These are phyloP conservation scores for Pythium dissimile DNA, from an alignment of 352 stramenopile species.

Conservation along the genomic window DNA sequence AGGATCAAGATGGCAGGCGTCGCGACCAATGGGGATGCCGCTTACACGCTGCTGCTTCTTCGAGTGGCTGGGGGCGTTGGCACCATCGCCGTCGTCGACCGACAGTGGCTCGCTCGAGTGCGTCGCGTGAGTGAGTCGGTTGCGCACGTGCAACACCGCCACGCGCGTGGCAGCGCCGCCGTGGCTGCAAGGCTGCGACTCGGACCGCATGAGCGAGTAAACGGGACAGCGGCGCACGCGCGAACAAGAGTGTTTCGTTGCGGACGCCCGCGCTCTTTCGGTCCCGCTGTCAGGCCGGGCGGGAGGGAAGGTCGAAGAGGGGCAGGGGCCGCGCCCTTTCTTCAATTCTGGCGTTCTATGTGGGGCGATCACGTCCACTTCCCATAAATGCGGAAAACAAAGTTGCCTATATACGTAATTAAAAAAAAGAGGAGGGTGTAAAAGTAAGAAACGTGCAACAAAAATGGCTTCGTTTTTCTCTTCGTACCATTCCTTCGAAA, in stretches of 20 bases:
- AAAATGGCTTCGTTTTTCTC: conserved; percentile 10
- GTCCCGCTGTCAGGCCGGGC: too few relatives aligned
- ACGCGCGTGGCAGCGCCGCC: not conserved
- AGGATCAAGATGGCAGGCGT: conserved; percentile 19
- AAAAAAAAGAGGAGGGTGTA: not conserved
- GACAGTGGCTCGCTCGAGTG: conserved; percentile 2
- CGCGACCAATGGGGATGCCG: conserved; percentile 29
- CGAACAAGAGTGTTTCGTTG: too few relatives aligned
- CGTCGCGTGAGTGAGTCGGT: conserved; percentile 8
- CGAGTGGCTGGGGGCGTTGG: not conserved
- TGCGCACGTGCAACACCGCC: conserved; percentile 20
- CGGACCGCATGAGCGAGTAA: conserved; percentile 6
- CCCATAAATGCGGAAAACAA: too few relatives aligned
- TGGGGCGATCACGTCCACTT: too few relatives aligned
- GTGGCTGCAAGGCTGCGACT: not conserved
- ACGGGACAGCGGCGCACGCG: not conserved
- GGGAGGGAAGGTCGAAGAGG: not conserved
- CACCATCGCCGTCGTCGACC: too few relatives aligned
- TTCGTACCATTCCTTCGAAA: not conserved
- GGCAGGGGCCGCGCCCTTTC: conserved; percentile 1
- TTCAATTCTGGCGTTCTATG: too few relatives aligned
- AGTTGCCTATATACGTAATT: not conserved
- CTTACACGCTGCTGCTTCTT: not conserved
- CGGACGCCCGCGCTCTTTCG: too few relatives aligned
- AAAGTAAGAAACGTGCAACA: not conserved